Evolutionary conservation across 2,329 filamentous ascomycete genomes (phyloP), one percentile per base, ranked within the genome.

Genomic region (Blastomyces parvus): DNA sequence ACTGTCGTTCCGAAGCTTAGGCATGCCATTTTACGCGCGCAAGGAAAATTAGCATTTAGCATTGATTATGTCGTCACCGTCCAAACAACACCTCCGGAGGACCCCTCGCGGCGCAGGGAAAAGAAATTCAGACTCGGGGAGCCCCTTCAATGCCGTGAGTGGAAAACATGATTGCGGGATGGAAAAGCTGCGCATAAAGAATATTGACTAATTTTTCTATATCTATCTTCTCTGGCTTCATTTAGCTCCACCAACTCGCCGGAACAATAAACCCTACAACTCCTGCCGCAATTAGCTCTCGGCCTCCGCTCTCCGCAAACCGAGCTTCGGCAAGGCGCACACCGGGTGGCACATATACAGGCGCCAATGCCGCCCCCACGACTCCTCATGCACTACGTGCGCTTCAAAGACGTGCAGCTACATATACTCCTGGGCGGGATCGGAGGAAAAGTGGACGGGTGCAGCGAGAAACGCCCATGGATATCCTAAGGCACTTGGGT

Each of bases 321-420:
- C 70, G 73, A 25, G 73, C 72, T 36, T 72, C 68, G 46, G 71
- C 69, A 65, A 71, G 74, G 65, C 70, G 67, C 52, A 77, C 74
- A 40, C 74, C 76, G 33, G 70, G 74, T 30, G 61, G 62, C 61
- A 36, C 59, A 46, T 38, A 59, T 63, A 30, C 55, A 46, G 69
- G 68, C 27, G 67, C 70, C 62, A 70, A 66, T 42, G 66, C 61
- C 56, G 78, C 78, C 19, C 82, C 82, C 9, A 79, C 81, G 5
- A 84, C 83, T 19, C 83, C 83, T 0, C 80, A 84, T 75, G 81
- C 81, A 33, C 77, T 84, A 63, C 77, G 80, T 52, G 82, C 82
- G 11, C 74, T 83, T 36, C 79, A 83, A 70, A 79, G 82, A 67
- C 81, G 82, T 67, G 80, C 80, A 14, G 79, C 78, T 5, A 63